These are phyloP conservation scores for Capronia coronata DNA, from an alignment of 2,329 filamentous ascomycete species.

Conservation along the genomic window DNA sequence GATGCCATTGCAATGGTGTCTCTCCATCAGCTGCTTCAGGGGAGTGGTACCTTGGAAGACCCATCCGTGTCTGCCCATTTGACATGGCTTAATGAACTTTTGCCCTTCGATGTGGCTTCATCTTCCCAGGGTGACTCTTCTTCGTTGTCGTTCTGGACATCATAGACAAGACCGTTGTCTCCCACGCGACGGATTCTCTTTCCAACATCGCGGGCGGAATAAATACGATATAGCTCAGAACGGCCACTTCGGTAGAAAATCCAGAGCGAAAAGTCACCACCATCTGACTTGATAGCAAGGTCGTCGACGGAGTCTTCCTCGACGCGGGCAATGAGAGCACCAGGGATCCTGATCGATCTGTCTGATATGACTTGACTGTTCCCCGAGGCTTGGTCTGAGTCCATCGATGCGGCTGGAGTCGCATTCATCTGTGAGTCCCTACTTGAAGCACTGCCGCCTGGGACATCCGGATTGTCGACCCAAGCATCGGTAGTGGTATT, in stretches of 20 bases:
- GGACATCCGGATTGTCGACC: conserved; percentile 24
- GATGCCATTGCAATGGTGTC: too few relatives aligned
- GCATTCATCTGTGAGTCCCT: conserved; percentile 16
- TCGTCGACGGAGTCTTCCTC: conserved; percentile 20
- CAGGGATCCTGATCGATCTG: conserved; percentile 11
- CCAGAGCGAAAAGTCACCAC: conserved; percentile 25
- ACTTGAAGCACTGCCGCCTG: too few relatives aligned
- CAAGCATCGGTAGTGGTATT: conserved; percentile 19
- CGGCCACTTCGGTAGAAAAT: conserved; percentile 20
- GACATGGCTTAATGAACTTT: conserved; percentile 4
- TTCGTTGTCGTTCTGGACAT: not conserved
- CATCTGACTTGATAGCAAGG: conserved; percentile 22
- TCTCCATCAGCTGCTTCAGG: not conserved
- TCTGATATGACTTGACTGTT: not conserved
- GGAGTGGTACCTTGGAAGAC: too few relatives aligned
- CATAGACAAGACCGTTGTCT: conserved; percentile 20
- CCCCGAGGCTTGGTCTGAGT: not conserved
- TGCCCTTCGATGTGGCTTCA: not conserved
- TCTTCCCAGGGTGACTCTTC: not conserved
- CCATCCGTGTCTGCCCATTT: conserved; percentile 9
- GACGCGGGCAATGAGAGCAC: conserved; percentile 14
- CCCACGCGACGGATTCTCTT: conserved; percentile 10
- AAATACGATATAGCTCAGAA: conserved; percentile 19
- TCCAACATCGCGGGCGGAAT: conserved; percentile 6
- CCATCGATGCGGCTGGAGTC: not conserved